phyloP scores from a whole-genome alignment of 1,284 basidiomycete species.

The Malassezia sp. region DNA sequence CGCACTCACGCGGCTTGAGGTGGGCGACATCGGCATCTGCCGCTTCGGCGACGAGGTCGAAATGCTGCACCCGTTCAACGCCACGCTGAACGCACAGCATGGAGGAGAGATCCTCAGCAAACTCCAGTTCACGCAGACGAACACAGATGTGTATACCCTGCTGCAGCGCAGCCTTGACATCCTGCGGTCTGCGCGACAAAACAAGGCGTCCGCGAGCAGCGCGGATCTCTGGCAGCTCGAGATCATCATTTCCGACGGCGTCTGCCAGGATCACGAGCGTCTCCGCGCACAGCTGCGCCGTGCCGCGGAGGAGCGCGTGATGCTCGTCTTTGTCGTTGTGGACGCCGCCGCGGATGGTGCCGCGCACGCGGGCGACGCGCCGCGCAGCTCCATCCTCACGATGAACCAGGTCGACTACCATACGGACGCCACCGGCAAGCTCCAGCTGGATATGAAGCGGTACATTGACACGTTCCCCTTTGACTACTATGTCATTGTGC shows the following conservation, averaged over 20 bases:
- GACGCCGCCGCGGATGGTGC: conserved; percentile 59
- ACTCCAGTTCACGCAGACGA: conserved; percentile 81
- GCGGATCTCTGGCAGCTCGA: conserved; percentile 92
- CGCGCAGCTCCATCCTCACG: conserved; percentile 68
- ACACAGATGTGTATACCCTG: conserved; percentile 76
- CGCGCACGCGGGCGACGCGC: conserved; percentile 12
- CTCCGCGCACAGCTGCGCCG: conserved; percentile 68
- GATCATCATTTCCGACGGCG: conserved; percentile 96
- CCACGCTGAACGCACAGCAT: conserved; percentile 28
- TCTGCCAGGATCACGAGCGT: conserved; percentile 87
- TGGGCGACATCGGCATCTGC: conserved; percentile 83
- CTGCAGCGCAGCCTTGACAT: conserved; percentile 71
- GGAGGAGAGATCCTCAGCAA: conserved; percentile 66
- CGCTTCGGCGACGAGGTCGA: conserved; percentile 82
- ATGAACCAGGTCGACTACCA: conserved; percentile 88
- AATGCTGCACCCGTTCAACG: conserved; percentile 66
- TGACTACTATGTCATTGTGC: conserved; percentile 87
- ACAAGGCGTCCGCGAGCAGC: conserved; percentile 50
- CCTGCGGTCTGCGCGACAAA: conserved; percentile 57
- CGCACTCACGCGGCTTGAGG: conserved; percentile 81
- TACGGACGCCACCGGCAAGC: conserved; percentile 55
- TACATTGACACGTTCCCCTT: conserved; percentile 93
- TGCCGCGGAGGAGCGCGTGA: conserved; percentile 79
- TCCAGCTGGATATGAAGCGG: conserved; percentile 77
- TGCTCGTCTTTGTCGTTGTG: conserved; percentile 93